Evolutionary conservation across 2,329 filamentous ascomycete species (phyloP).

Genomic region (Neospermospora avenae): DNA sequence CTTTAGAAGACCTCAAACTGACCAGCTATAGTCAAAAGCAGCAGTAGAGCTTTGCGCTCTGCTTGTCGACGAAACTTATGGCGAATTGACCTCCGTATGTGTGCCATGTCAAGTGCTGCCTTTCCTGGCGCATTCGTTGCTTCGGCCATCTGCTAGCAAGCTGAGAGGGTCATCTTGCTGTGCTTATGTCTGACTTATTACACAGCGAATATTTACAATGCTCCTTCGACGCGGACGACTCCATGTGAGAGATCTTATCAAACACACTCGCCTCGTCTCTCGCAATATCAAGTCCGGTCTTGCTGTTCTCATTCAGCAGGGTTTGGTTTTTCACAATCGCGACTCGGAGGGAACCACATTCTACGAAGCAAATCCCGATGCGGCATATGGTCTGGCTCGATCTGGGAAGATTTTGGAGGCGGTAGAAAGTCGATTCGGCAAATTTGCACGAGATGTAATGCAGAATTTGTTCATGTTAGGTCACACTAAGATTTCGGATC

Average conservation of each 20-base stretch:
- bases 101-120: conserved; percentile 1
- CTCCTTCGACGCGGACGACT: conserved; percentile 79
- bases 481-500: conserved; percentile 68
- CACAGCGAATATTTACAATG: conserved; percentile 77
- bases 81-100: conserved; percentile 86
- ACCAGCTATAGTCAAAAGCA: conserved; percentile 57
- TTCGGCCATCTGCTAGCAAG: conserved; percentile 12
- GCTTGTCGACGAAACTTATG: conserved; percentile 84
- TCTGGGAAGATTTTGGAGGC: conserved; percentile 77
- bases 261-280: conserved; percentile 69
- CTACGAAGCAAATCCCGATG: conserved; percentile 80
- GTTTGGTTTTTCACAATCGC: conserved; percentile 73
- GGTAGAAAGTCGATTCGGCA: conserved; percentile 70
- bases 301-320: conserved; percentile 82
- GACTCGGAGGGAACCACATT: conserved; percentile 61
- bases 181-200: conserved; percentile 28
- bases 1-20: conserved; percentile 13
- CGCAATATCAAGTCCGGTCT: conserved; percentile 78
- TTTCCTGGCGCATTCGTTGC: background rate
- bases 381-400: conserved; percentile 79
- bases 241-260: conserved; percentile 63
- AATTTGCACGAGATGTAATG: conserved; percentile 70
- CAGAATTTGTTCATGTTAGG: conserved; percentile 74
- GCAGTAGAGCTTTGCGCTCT: conserved; percentile 86
- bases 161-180: conserved; percentile 19